Conservation (phyloP, 257 asterid species). For the Fraxinus quadrangulata region DNA sequence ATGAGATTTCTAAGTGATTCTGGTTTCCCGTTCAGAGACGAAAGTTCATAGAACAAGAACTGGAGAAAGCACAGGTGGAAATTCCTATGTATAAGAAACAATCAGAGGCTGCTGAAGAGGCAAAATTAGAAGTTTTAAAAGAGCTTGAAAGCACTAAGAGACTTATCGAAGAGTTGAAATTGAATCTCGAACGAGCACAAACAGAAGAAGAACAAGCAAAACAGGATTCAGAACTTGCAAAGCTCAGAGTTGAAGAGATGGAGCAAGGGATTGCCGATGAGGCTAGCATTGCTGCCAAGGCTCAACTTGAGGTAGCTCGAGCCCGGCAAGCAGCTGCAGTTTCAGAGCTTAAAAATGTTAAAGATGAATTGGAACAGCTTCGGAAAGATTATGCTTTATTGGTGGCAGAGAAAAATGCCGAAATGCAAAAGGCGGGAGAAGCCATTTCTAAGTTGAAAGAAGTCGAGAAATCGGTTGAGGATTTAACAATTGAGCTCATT, state of each 20-base stretch:
- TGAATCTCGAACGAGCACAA: constrained; percentile 84
- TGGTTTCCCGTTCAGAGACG: constrained; percentile 62
- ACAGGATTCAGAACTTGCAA: constrained; percentile 93
- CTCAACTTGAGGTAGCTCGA: constrained; percentile 95
- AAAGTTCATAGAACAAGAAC: constrained; percentile 74
- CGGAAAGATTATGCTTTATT: constrained; percentile 51
- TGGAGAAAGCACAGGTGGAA: constrained; percentile 76
- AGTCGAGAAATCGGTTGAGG: constrained; percentile 87
- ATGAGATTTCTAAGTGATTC: background rate
- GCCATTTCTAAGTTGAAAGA: constrained; percentile 62
- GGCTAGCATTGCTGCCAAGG: constrained; percentile 85
- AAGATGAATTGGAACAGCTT: constrained; percentile 62
- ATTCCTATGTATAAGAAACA: constrained; percentile 72
- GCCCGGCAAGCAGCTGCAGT: constrained; percentile 81
- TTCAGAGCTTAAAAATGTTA: constrained; percentile 65
- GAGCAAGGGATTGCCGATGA: constrained; percentile 90
- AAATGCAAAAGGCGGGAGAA: constrained; percentile 65
- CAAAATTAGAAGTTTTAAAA: constrained; percentile 60
- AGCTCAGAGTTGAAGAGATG: constrained; percentile 81
- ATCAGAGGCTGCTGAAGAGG: constrained; percentile 74
- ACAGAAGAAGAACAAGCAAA: constrained; percentile 92
- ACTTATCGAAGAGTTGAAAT: constrained; percentile 84
- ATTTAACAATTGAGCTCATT: constrained; percentile 77
- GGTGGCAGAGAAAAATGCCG: constrained; percentile 63
- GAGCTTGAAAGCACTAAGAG: constrained; percentile 86